These are phyloP conservation scores for Rhododendron vialii DNA, from an alignment of 148 eudicot genomes.

Conservation along the genomic window DNA sequence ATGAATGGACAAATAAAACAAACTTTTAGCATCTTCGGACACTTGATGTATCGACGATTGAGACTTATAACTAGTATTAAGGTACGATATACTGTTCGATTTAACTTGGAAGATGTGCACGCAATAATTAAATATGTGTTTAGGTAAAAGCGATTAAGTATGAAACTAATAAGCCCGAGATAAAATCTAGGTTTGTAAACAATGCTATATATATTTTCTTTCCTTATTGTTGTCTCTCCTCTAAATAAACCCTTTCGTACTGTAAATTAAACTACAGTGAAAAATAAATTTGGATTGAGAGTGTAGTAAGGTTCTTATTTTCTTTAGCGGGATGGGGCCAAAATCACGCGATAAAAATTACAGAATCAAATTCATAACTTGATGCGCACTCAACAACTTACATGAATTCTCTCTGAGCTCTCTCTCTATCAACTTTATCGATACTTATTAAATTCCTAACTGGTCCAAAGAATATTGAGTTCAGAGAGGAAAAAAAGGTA, in stretches of 20 bases:
- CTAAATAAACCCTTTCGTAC: too few relatives aligned
- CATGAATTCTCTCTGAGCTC: not conserved
- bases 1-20: not conserved
- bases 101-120: not conserved
- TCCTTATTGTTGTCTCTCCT: too few relatives aligned
- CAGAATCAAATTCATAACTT: not conserved
- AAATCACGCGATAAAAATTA: not conserved
- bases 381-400: not conserved
- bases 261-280: too few relatives aligned
- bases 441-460: not conserved
- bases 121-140: too few relatives aligned
- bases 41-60: not conserved
- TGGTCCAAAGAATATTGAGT: not conserved
- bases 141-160: too few relatives aligned
- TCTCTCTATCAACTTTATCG: not conserved
- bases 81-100: too few relatives aligned
- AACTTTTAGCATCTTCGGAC: too few relatives aligned
- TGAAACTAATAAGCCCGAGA: too few relatives aligned
- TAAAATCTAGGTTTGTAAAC: too few relatives aligned
- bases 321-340: too few relatives aligned
- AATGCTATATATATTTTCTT: too few relatives aligned
- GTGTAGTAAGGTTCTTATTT: not conserved
- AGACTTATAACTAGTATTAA: not conserved
- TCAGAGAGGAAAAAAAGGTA: not conserved
- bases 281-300: not conserved